Percentiles rank a stretch among this genome's conserved stretches.
Evolutionary conservation across 495 filamentous ascomycete species (phyloP).

Genomic region (Lasiosphaeria hispida): DNA sequence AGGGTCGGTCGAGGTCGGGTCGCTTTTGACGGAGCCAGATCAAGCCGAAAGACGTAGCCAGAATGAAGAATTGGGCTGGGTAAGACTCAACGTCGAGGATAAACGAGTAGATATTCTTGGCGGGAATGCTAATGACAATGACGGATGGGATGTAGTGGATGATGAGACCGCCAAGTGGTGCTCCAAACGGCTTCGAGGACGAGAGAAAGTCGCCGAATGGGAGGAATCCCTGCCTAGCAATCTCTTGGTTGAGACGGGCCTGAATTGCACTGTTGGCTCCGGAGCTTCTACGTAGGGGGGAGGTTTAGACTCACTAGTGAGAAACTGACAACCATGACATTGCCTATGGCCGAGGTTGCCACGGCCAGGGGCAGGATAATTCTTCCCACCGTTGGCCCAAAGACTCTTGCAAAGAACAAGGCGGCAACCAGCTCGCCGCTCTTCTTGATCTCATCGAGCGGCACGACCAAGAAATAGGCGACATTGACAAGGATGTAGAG

Average conservation of each 20-base stretch:
- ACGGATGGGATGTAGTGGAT: constrained; percentile 67
- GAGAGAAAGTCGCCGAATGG: constrained; percentile 62
- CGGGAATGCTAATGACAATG: constrained; percentile 62
- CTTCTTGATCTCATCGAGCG: constrained; percentile 64
- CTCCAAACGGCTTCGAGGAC: constrained; percentile 64
- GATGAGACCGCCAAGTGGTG: constrained; percentile 64
- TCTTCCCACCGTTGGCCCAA: constrained; percentile 57
- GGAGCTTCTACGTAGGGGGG: too few relatives aligned
- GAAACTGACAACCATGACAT: constrained; percentile 78
- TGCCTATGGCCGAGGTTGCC: constrained; percentile 65
- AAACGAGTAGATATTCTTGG: constrained; percentile 68
- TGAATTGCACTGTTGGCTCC: constrained; percentile 24
- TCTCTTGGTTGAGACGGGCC: constrained; percentile 58
- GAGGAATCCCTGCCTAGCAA: constrained; percentile 57
- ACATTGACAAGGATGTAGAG: constrained; percentile 70
- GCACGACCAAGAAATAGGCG: constrained; percentile 67
- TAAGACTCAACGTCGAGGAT: constrained; percentile 74
- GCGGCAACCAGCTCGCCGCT: constrained; percentile 68
- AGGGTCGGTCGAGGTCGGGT: constrained; percentile 63
- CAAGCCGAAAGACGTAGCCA: constrained; percentile 60
- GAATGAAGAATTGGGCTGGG: constrained; percentile 57
- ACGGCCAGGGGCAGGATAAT: constrained; percentile 61
- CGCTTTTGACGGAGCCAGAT: constrained; percentile 60
- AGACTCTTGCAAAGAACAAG: constrained; percentile 64
- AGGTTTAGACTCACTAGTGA: constrained; percentile 48